Evolutionary conservation across 352 stramenopile genomes (phyloP).

Genomic region (Phytophthora vignae): DNA sequence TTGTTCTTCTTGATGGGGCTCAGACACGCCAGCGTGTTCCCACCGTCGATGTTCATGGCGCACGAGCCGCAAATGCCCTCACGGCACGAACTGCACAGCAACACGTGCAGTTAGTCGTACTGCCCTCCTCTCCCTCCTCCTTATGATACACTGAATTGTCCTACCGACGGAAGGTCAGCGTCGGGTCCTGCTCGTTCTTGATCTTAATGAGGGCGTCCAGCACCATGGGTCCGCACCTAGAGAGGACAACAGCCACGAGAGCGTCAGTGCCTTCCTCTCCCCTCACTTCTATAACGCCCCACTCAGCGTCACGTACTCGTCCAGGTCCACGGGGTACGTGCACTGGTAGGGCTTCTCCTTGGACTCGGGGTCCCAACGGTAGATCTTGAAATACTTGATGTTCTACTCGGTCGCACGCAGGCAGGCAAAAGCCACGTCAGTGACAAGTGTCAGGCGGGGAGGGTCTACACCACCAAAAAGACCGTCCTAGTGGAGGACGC

Average conservation of each 20-base stretch:
- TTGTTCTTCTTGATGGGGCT: conserved; percentile 96
- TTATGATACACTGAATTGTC: conserved; percentile 3
- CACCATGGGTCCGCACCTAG: conserved; percentile 97
- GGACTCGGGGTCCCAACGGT: conserved; percentile 97
- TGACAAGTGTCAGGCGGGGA: neutral
- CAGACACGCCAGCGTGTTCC: conserved; percentile 98
- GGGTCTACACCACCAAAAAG: conserved; percentile 24
- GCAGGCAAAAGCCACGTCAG: conserved; percentile 13
- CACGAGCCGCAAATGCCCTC: conserved; percentile 99
- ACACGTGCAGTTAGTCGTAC: conserved; percentile 1
- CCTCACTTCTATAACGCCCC: neutral
- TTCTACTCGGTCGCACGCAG: conserved; percentile 59
- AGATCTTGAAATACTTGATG: conserved; percentile 99
- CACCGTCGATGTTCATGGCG: conserved; percentile 99
- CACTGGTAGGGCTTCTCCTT: conserved; percentile 95
- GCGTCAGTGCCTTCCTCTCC: conserved; percentile 6
- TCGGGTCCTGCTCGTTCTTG: conserved; percentile 99
- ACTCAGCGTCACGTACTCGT: conserved; percentile 86
- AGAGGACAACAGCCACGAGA: conserved; percentile 8
- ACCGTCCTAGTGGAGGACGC: neutral
- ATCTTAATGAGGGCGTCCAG: conserved; percentile 99
- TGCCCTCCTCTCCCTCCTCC: neutral
- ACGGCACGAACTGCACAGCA: conserved; percentile 90
- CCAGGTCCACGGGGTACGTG: conserved; percentile 98
- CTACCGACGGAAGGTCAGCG: conserved; percentile 96